Evolutionary conservation across 2,329 filamentous ascomycete species (phyloP).

Genomic region (Trichoderma harzianum): DNA sequence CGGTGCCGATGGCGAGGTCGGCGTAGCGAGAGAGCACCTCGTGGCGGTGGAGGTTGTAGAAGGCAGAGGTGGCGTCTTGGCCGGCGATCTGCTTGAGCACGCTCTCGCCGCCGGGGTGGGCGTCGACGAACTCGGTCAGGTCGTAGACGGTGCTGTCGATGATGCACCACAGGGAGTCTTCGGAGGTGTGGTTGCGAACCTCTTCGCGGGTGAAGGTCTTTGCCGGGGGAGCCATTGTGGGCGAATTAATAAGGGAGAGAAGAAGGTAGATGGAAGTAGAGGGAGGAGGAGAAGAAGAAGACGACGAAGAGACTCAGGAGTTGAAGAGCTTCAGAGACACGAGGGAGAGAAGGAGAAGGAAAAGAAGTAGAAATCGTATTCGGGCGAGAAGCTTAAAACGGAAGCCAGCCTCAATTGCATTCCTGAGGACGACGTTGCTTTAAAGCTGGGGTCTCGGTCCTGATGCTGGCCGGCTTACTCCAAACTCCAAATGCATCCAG

Average conservation of each 20-base stretch:
- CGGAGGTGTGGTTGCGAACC: constrained; percentile 72
- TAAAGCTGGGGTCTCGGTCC: background rate
- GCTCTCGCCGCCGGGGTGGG: constrained; percentile 77
- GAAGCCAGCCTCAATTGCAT: background rate
- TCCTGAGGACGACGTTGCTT: background rate
- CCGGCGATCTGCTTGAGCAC: constrained; percentile 80
- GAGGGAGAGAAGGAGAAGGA: background rate
- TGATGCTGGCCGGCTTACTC: background rate
- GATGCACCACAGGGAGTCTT: constrained; percentile 77
- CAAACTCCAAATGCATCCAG: background rate
- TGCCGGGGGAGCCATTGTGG: constrained; percentile 37
- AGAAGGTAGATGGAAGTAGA: background rate
- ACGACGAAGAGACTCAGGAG: background rate
- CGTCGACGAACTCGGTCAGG: constrained; percentile 78
- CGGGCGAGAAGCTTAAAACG: background rate
- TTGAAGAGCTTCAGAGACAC: background rate
- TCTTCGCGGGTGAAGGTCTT: constrained; percentile 59
- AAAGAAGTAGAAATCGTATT: background rate
- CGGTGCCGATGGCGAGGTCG: constrained; percentile 69
- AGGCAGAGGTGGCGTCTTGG: constrained; percentile 74
- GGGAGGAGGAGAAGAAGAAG: too few species aligned
- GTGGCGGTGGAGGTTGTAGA: constrained; percentile 90
- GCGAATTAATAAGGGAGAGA: background rate
- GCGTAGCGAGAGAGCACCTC: constrained; percentile 82
- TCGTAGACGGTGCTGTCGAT: constrained; percentile 88